phyloP scores from a whole-genome alignment of 208 protist species.

The Crithidia mellificae region DNA sequence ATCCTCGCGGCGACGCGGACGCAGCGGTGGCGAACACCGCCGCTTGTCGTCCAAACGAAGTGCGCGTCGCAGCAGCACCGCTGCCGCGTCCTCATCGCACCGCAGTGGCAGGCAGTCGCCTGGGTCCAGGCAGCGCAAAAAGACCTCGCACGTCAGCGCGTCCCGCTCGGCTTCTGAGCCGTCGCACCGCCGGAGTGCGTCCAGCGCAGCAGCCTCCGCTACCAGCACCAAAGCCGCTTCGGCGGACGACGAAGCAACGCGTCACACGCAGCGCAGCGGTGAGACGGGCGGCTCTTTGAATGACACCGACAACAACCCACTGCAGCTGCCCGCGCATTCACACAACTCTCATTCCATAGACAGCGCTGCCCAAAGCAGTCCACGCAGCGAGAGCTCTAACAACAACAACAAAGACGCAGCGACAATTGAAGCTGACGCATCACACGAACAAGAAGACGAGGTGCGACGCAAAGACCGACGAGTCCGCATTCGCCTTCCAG shows the following conservation, averaged over 20 bases:
- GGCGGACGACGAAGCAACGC: background rate
- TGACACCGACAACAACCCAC: too few relatives aligned
- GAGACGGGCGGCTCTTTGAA: too few relatives aligned
- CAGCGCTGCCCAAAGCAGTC: background rate
- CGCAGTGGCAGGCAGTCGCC: constrained; percentile 11
- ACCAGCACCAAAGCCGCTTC: background rate
- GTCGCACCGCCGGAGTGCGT: background rate
- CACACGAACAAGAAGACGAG: background rate
- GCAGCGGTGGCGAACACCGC: background rate
- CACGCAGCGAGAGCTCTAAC: background rate
- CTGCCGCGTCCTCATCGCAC: constrained; percentile 2
- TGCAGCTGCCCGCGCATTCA: background rate
- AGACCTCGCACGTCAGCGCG: background rate
- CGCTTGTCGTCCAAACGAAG: background rate
- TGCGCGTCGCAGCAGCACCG: constrained; percentile 8
- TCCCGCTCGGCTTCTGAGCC: background rate
- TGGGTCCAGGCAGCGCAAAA: background rate
- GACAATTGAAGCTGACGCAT: background rate
- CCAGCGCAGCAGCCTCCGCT: background rate
- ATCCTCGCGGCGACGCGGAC: background rate
- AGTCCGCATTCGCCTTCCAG: constrained; percentile 24
- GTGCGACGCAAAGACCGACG: constrained; percentile 7
- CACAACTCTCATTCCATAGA: background rate
- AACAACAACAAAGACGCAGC: background rate
- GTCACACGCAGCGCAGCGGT: background rate